Base-by-base conservation (phyloP, 2,329 filamentous ascomycete genomes). In the Hymenoscyphus occultus region DNA sequence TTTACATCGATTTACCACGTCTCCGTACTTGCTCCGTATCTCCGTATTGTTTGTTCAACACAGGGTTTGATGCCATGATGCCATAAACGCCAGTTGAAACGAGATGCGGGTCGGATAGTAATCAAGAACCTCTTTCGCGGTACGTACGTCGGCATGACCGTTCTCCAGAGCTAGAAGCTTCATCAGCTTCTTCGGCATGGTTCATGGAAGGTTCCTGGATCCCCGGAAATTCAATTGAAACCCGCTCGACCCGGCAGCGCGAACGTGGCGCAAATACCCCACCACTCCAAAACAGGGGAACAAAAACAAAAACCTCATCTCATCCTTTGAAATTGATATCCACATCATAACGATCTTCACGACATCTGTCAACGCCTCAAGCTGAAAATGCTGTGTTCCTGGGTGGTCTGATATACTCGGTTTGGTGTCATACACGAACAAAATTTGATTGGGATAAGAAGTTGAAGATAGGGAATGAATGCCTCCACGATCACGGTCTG, bases 161-260 rank as follows among this genome's bases (percentile, higher is more conserved):
- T 51, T 51, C 45, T 22, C 45, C 19, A 51, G 45, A 51, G 45
- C 45, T 51, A 51, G 45, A 51, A 57, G 32, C 54, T 57, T 56
- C 13, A 42, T 39, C 51, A 64, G 39, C 35, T 64, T 65, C 60
- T 63, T 39, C 48, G 19, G 40, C 65, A 67, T 40, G 67, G 65
- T 60, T 69, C 59, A 28, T 63, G 64, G 65, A 67, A 63, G 62
- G 28, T 31, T 64, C 64, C 65, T 61, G 65, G 60, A 42, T 57
- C 54, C 61, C 62, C 64, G 60, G 64, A 56, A 51, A 22, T 51
- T 6, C 19, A 12, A n/a, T 51, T n/a, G 45, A 51, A 51, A 51
- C 45, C 61, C 64, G 62, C 56, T 58, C 42, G 31, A 51, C 45
- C 61, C 64, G 62, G 59, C 63, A 56, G 31, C 40, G 32, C 7